A percentile compares a stretch with the other conserved stretches of the same genome.
These are phyloP conservation scores for Sporothrix protearum DNA, from an alignment of 2,329 filamentous ascomycete genomes.

Conservation along the genomic window DNA sequence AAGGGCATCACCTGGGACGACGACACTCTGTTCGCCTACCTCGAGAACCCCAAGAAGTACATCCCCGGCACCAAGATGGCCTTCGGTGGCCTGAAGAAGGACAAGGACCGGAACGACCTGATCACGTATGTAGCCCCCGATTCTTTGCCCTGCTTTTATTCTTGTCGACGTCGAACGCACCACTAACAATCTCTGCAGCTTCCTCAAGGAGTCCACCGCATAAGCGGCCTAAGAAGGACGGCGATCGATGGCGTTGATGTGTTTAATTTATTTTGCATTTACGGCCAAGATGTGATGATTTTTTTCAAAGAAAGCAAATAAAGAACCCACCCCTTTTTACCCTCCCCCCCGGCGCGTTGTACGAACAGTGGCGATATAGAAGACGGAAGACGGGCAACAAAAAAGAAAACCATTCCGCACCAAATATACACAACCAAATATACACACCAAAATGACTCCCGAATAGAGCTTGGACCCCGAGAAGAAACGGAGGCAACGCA, in stretches of 20 bases:
- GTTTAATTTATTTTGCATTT: slow-evolving; percentile 16
- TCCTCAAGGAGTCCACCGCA: slow-evolving; percentile 65
- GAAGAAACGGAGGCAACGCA: neutral
- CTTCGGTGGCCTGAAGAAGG: slow-evolving; percentile 99
- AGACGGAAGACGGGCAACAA: neutral
- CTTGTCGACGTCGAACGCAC: too few relatives aligned
- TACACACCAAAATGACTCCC: neutral
- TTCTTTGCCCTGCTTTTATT: too few relatives aligned
- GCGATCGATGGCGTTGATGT: neutral
- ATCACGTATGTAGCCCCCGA: slow-evolving; percentile 70
- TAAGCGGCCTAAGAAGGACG: slow-evolving; percentile 40
- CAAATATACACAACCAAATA: neutral
- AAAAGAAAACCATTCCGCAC: slow-evolving; percentile 9
- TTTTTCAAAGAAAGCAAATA: neutral
- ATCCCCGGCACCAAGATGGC: slow-evolving; percentile 99
- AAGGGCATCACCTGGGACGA: slow-evolving; percentile 90
- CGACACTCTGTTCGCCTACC: slow-evolving; percentile 87
- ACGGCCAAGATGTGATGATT: slow-evolving; percentile 1
- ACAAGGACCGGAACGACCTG: slow-evolving; percentile 97
- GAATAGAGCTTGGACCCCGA: slow-evolving; percentile 17
- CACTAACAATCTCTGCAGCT: slow-evolving; percentile 39
- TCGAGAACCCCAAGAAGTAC: slow-evolving; percentile 99
- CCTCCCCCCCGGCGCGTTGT: neutral
- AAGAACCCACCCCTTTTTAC: neutral
- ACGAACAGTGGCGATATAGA: slow-evolving; percentile 11